Evolutionary conservation across 139 green algal genomes (phyloP), one percentile per base, ranked within the genome.

Genomic region (Chlorella sp.): DNA sequence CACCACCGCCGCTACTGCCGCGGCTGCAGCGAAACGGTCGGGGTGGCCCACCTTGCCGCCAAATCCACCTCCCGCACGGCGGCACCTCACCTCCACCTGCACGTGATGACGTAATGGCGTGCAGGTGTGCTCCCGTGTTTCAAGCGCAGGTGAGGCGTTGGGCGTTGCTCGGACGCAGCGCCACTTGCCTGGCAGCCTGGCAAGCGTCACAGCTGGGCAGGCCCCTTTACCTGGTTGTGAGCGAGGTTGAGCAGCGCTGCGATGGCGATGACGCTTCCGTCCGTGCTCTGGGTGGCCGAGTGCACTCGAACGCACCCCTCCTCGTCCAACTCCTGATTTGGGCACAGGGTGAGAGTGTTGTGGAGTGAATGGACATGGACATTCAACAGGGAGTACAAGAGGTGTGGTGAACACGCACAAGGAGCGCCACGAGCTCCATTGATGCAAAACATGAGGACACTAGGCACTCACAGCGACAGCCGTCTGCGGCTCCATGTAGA

Each of bases 401-500:
- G n/a, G n/a, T n/a, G n/a, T n/a, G n/a, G n/a, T n/a, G n/a, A n/a
- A n/a, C n/a, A n/a, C n/a, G n/a, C n/a, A n/a, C n/a, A n/a, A n/a
- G n/a, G n/a, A n/a, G n/a, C n/a, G n/a, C n/a, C n/a, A n/a, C n/a
- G n/a, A n/a, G n/a, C n/a, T n/a, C n/a, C n/a, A n/a, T n/a, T n/a
- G n/a, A n/a, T n/a, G n/a, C n/a, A n/a, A n/a, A n/a, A n/a, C n/a
- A n/a, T n/a, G n/a, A n/a, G n/a, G n/a, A n/a, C n/a, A n/a, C n/a
- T n/a, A n/a, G 42, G 10, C 42, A 55, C 81, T 29, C 66, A 50
- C 49, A 30, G 75, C 77, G 22, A 85, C 75, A 32, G 86, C 80
- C 10, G 60, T 74, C 76, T 91, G 86, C 0, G 80, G 78, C 84
- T 93, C 88, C 74, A 92, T 78, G 75, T 92, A 90, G 2, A 88